Evolutionary conservation across 129 eudicot species (phyloP).

Genomic region (Centaurea solstitialis): DNA sequence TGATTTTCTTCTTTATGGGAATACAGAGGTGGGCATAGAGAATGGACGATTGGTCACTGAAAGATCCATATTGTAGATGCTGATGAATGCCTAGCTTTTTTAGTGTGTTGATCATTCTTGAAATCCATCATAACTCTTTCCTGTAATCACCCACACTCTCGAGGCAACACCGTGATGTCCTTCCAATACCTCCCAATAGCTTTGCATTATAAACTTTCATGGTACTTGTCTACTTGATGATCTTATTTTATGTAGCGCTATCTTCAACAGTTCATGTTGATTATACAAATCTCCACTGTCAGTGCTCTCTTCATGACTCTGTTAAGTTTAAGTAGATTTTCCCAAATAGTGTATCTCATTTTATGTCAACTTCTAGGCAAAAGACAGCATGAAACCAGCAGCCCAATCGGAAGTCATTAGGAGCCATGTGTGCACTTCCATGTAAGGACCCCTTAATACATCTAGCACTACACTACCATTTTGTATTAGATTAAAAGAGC

Average conservation of each 20-base stretch:
- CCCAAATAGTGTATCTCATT: background rate
- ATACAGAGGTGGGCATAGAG: background rate
- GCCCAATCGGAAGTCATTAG: background rate
- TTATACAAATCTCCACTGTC: background rate
- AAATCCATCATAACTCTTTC: background rate
- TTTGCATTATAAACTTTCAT: background rate
- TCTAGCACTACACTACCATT: background rate
- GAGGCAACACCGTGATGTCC: background rate
- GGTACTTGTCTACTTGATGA: background rate
- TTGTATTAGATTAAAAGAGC: background rate
- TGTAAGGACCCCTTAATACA: background rate
- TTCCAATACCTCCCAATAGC: background rate
- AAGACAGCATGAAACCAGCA: background rate
- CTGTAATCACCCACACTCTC: background rate
- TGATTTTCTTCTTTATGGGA: background rate
- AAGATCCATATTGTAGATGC: background rate
- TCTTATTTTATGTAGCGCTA: background rate
- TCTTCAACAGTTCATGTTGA: background rate
- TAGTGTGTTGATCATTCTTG: background rate
- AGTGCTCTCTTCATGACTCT: background rate
- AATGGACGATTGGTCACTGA: background rate
- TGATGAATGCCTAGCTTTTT: background rate
- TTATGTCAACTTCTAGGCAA: background rate
- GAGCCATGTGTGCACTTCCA: background rate
- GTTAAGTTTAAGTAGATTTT: background rate